These are phyloP conservation scores for Hymenoscyphus occultus DNA, from an alignment of 2,329 filamentous ascomycete genomes.

Conservation along the genomic window DNA sequence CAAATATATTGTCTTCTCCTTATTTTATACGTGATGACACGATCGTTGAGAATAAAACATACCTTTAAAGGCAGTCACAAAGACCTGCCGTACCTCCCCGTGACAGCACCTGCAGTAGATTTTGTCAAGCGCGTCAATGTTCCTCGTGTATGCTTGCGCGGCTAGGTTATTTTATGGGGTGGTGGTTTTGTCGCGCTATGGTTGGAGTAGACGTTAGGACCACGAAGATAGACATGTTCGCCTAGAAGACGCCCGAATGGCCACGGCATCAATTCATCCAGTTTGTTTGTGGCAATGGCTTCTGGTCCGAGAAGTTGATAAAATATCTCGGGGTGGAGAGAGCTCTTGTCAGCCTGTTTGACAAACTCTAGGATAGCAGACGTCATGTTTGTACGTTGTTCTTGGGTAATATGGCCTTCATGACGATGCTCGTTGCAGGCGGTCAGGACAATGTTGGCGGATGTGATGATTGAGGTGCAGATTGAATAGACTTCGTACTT, in stretches of 20 bases:
- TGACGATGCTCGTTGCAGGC: neutral
- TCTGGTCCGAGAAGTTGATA: neutral
- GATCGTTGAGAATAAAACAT: too few relatives aligned
- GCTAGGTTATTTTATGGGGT: too few relatives aligned
- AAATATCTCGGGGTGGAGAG: neutral
- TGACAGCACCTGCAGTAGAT: too few relatives aligned
- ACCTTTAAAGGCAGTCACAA: too few relatives aligned
- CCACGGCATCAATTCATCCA: neutral
- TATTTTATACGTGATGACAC: too few relatives aligned
- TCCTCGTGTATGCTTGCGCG: too few relatives aligned
- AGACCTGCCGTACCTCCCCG: too few relatives aligned
- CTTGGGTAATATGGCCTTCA: too few relatives aligned
- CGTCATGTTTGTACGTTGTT: neutral
- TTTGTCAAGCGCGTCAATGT: too few relatives aligned
- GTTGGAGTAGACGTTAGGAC: neutral
- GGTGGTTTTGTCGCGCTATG: neutral
- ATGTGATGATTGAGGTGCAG: neutral
- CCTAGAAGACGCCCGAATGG: neutral
- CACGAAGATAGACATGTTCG: neutral
- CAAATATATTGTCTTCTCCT: too few relatives aligned
- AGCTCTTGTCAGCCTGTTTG: neutral
- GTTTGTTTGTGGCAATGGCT: neutral
- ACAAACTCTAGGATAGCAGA: neutral
- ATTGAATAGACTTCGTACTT: neutral
- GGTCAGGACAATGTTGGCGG: neutral